Conservation (phyloP, 495 filamentous ascomycete genomes). For the Daldinia grandis region DNA sequence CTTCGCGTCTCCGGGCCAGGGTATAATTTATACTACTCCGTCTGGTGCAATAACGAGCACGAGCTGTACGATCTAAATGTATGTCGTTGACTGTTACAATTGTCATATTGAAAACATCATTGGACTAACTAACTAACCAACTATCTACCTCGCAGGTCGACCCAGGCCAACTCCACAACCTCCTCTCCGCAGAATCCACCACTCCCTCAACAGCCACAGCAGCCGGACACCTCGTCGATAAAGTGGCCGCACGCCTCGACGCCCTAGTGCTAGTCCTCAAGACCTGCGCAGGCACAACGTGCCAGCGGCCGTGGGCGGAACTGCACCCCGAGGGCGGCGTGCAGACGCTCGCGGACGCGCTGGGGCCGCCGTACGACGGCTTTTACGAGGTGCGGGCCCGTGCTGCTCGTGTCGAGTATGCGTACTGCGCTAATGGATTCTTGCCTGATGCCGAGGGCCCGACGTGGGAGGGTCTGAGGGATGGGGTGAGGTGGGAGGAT, state of each 20-base stretch:
- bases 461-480: slow-evolving; percentile 41
- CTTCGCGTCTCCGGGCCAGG: slow-evolving; percentile 58
- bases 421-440: slow-evolving; percentile 64
- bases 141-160: slow-evolving; percentile 60
- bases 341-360: slow-evolving; percentile 45
- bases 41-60: slow-evolving; percentile 69
- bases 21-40: slow-evolving; percentile 67
- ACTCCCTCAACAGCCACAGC: slow-evolving; percentile 10
- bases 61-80: slow-evolving; percentile 67
- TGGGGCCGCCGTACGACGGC: slow-evolving; percentile 56
- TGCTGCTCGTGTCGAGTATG: slow-evolving; percentile 51
- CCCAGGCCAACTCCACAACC: slow-evolving; percentile 64
- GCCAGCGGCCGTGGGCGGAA: slow-evolving; percentile 64
- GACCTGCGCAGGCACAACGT: slow-evolving; percentile 61
- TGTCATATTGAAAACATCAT: background rate
- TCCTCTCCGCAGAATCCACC: slow-evolving; percentile 46
- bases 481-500: slow-evolving; percentile 42
- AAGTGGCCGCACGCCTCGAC: slow-evolving; percentile 60
- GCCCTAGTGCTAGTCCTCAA: slow-evolving; percentile 68
- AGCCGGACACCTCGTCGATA: slow-evolving; percentile 48
- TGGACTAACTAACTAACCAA: no score
- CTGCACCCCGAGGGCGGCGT: slow-evolving; percentile 59
- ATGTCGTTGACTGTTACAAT: slow-evolving; percentile 13
- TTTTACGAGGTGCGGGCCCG: slow-evolving; percentile 58
- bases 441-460: slow-evolving; percentile 66